phyloP scores from a whole-genome alignment of 2,329 filamentous ascomycete species.

The Davidsoniella neocaledoniae region DNA sequence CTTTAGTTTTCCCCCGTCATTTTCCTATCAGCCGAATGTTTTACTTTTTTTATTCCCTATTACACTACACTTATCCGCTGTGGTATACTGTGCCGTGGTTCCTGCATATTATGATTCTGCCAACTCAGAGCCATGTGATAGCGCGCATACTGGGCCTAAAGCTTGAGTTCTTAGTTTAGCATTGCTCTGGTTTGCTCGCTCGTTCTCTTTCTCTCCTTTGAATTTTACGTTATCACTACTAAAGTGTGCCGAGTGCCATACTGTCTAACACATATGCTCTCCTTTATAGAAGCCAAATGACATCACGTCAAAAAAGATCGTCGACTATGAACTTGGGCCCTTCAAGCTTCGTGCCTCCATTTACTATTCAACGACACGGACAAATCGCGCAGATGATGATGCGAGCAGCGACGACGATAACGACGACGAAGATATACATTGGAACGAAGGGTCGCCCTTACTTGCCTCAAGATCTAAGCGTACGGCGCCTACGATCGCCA shows the following conservation, averaged over 20 bases:
- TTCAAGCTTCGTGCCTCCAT: constrained; percentile 14
- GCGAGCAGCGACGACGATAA: constrained; percentile 22
- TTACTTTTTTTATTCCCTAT: background rate
- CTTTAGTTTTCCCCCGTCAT: background rate
- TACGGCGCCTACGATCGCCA: constrained; percentile 15
- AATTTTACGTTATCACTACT: background rate
- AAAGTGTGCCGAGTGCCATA: background rate
- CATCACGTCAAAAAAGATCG: constrained; percentile 46
- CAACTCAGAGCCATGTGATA: constrained; percentile 7
- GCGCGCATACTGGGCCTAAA: background rate
- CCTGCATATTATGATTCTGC: constrained; percentile 2
- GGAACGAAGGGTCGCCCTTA: constrained; percentile 38
- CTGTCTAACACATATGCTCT: background rate
- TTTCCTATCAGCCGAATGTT: background rate
- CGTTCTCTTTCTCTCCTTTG: background rate
- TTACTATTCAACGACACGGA: constrained; percentile 17
- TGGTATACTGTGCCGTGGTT: background rate
- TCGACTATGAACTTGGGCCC: constrained; percentile 26
- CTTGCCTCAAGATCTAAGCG: constrained; percentile 25
- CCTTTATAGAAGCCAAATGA: constrained; percentile 36
- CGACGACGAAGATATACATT: constrained; percentile 28
- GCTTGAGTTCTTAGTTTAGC: too few relatives aligned
- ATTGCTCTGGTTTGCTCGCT: background rate
- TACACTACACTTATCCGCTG: background rate
- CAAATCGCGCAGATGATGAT: constrained; percentile 12